These are phyloP conservation scores for Chlorella variabilis DNA, from an alignment of 163 green algal genomes.

Conservation along the genomic window DNA sequence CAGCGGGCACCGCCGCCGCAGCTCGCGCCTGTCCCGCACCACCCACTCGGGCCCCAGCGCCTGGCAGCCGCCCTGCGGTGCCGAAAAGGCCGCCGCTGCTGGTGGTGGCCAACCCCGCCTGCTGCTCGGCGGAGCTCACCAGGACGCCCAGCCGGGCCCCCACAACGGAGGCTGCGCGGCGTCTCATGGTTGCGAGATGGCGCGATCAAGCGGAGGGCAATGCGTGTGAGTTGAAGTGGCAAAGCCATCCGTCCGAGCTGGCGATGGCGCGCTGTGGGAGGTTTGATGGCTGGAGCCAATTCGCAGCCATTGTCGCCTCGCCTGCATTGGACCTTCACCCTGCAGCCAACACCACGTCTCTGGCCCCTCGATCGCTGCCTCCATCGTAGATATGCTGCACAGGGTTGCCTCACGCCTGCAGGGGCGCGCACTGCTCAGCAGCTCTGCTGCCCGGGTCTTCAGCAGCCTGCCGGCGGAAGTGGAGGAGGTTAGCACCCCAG, in stretches of 20 bases:
- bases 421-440: conserved; percentile 11
- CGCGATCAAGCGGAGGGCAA: not conserved
- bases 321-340: too few relatives aligned
- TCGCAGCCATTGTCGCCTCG: too few relatives aligned
- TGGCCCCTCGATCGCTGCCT: not conserved
- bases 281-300: not conserved
- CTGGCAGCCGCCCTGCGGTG: not conserved
- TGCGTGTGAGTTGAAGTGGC: not conserved
- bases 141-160: conserved; percentile 10
- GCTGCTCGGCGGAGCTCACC: conserved; percentile 11
- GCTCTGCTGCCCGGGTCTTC: conserved; percentile 10
- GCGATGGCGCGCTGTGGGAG: not conserved
- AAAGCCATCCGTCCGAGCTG: not conserved
- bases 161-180: conserved; percentile 27
- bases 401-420: conserved; percentile 13
- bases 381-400: not conserved
- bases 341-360: too few relatives aligned
- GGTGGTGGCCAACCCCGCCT: conserved; percentile 23
- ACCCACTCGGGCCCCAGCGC: not conserved
- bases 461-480: conserved; percentile 41
- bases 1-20: not conserved
- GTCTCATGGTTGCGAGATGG: conserved; percentile 7
- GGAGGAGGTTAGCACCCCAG: conserved; percentile 32
- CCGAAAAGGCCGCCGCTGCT: conserved; percentile 9
- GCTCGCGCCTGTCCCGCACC: not conserved